phyloP scores from a whole-genome alignment of 345 rosid genomes.

The Euclidium syriacum region DNA sequence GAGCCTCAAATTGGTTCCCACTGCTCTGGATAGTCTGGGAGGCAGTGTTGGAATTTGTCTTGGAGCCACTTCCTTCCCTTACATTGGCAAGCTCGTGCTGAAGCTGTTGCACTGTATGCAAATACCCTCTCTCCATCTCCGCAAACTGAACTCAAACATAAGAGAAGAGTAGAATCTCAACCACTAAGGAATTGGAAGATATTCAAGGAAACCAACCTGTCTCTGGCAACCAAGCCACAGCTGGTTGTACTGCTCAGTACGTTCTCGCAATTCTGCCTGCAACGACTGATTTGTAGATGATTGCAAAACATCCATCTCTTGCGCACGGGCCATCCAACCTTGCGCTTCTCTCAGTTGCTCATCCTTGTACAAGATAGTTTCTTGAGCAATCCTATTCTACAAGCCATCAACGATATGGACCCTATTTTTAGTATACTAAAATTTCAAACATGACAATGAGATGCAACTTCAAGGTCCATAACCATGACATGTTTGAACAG shows the following conservation, averaged over 20 bases:
- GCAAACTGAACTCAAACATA: conserved; percentile 50
- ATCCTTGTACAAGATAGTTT: conserved; percentile 71
- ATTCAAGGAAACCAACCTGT: conserved; percentile 58
- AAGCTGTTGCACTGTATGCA: conserved; percentile 83
- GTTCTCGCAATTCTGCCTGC: conserved; percentile 78
- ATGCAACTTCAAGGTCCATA: background rate
- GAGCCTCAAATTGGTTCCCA: conserved; percentile 51
- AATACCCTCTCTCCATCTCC: conserved; percentile 86
- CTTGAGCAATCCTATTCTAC: conserved; percentile 92
- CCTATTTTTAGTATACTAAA: background rate
- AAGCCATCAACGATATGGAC: conserved; percentile 26
- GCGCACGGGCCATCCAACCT: conserved; percentile 76
- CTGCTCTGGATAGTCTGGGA: conserved; percentile 51
- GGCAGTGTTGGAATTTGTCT: conserved; percentile 42
- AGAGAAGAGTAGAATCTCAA: conserved; percentile 5
- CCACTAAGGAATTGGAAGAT: background rate
- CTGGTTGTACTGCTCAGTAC: conserved; percentile 84
- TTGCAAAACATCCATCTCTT: conserved; percentile 85
- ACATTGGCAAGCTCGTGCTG: conserved; percentile 73
- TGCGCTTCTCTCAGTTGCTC: conserved; percentile 81
- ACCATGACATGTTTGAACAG: conserved; percentile 3
- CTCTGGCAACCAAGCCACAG: conserved; percentile 92
- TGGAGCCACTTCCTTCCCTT: conserved; percentile 63
- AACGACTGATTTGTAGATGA: conserved; percentile 63
- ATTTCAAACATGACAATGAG: background rate